Percentiles rank a stretch among this genome's conserved stretches.
Conservation (phyloP, 1,284 basidiomycete genomes). For the Irpex sp. region DNA sequence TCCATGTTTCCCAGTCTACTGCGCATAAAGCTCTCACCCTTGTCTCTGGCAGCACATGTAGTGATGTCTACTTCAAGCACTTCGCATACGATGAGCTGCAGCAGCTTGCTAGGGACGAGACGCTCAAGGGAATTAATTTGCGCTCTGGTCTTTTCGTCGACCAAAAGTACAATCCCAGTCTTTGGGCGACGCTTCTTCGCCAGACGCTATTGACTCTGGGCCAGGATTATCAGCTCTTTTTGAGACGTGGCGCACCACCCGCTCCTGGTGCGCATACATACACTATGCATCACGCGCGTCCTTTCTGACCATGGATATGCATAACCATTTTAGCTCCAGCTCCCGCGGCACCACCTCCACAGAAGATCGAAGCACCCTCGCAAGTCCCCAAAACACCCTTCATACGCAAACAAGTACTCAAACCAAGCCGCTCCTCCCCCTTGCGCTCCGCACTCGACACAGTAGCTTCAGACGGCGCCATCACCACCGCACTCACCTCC, state of each 20-base stretch:
- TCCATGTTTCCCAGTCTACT: constrained; percentile 34
- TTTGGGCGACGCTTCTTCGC: constrained; percentile 59
- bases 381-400: constrained; percentile 34
- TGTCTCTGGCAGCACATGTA: constrained; percentile 52
- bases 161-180: constrained; percentile 56
- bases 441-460: constrained; percentile 46
- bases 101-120: constrained; percentile 37
- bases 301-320: too few relatives aligned
- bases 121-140: constrained; percentile 31
- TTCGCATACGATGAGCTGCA: constrained; percentile 54
- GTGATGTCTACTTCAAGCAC: constrained; percentile 44
- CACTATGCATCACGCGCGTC: constrained; percentile 1
- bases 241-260: constrained; percentile 44
- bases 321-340: constrained; percentile 15
- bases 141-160: constrained; percentile 63
- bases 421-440: constrained; percentile 35
- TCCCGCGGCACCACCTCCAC: constrained; percentile 15
- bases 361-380: constrained; percentile 15
- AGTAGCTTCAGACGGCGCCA: constrained; percentile 50
- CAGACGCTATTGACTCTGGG: constrained; percentile 58
- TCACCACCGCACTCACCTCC: constrained; percentile 43
- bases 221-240: constrained; percentile 55
- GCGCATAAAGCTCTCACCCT: constrained; percentile 48
- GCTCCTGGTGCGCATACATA: constrained; percentile 18
- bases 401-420: constrained; percentile 45